Percentiles rank a stretch among this genome's conserved stretches.
These are phyloP conservation scores for Aspergillus nidulans DNA, from an alignment of 495 filamentous ascomycete species.

Conservation along the genomic window DNA sequence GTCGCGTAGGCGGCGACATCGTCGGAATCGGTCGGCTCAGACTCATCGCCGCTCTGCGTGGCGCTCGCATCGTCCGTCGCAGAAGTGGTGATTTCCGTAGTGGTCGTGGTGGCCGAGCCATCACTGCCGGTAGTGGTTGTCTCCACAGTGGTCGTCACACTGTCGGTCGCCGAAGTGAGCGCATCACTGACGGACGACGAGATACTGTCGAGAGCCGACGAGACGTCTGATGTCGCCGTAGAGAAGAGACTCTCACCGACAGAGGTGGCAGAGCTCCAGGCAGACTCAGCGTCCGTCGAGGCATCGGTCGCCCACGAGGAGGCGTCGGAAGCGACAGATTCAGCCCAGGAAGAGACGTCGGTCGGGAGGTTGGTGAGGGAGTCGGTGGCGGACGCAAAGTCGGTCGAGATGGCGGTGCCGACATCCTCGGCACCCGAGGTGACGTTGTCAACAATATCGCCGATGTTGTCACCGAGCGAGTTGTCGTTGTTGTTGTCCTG, in stretches of 20 bases:
- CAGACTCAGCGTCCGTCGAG: constrained; percentile 8
- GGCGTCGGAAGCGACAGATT: constrained; percentile 16
- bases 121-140: constrained; percentile 5
- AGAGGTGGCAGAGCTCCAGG: constrained; percentile 13
- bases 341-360: constrained; percentile 12
- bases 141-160: constrained; percentile 2
- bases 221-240: constrained; percentile 3
- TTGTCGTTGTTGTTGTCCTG: constrained; percentile 2
- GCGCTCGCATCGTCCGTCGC: background rate
- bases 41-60: background rate
- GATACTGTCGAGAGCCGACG: constrained; percentile 16
- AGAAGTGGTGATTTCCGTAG: constrained; percentile 4
- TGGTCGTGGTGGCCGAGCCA: constrained; percentile 1
- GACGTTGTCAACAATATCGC: background rate
- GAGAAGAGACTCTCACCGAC: constrained; percentile 20
- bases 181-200: background rate
- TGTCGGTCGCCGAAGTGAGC: constrained; percentile 11
- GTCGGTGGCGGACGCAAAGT: constrained; percentile 9
- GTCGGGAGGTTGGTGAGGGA: constrained; percentile 10
- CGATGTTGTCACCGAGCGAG: background rate
- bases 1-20: constrained; percentile 19
- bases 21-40: constrained; percentile 5
- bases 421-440: background rate
- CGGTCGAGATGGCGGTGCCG: constrained; percentile 1
- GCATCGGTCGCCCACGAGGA: constrained; percentile 8